A percentile compares a stretch with the other conserved stretches of the same genome.
phyloP scores from a whole-genome alignment of 805 yeast species.

The Candida hungchunana region DNA sequence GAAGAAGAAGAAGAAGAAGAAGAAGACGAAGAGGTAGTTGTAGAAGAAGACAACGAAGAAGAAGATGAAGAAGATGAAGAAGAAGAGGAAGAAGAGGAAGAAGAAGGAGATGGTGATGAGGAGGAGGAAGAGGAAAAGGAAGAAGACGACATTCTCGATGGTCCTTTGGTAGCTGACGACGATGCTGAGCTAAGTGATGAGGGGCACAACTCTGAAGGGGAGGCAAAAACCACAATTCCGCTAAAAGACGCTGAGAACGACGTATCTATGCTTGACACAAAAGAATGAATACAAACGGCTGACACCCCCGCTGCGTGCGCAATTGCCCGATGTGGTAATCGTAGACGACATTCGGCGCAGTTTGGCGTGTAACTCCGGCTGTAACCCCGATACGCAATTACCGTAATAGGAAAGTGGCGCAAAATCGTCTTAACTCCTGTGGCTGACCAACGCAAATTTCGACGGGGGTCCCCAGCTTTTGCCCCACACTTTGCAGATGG shows the following conservation, averaged over 20 bases:
- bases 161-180: not conserved
- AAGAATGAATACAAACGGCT: too few relatives aligned
- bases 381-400: not conserved
- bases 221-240: too few relatives aligned
- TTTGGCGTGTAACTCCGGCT: not conserved
- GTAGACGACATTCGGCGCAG: conserved; percentile 1
- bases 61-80: conserved; percentile 1
- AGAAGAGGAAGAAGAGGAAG: conserved; percentile 5
- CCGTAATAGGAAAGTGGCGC: not conserved
- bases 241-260: too few relatives aligned
- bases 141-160: conserved; percentile 1
- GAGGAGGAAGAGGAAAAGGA: conserved; percentile 1
- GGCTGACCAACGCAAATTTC: too few relatives aligned
- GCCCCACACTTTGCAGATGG: conserved; percentile 8
- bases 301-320: not conserved
- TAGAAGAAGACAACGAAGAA: not conserved
- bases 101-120: conserved; percentile 1
- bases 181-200: too few relatives aligned
- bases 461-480: conserved; percentile 5
- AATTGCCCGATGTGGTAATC: not conserved
- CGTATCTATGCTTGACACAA: too few relatives aligned
- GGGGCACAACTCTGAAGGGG: too few relatives aligned
- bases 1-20: conserved; percentile 3
- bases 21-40: conserved; percentile 5
- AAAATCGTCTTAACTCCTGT: not conserved